These are phyloP conservation scores for Chalaropsis ovoidea DNA, from an alignment of 2,329 filamentous ascomycete species.

Conservation along the genomic window DNA sequence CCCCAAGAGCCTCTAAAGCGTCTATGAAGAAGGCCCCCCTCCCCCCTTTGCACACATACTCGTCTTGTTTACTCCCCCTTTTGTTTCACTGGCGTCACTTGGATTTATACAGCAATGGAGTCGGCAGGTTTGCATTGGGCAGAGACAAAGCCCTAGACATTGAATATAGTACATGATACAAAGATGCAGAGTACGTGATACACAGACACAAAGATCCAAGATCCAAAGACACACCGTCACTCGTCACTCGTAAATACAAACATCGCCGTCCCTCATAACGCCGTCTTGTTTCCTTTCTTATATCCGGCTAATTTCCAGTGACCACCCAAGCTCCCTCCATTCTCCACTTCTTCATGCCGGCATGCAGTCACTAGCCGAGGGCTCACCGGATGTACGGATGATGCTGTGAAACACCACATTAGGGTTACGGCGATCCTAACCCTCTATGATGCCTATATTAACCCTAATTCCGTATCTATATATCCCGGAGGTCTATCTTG, in stretches of 20 bases:
- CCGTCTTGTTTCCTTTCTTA: too few relatives aligned
- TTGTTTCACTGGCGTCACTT: background rate
- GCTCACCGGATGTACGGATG: background rate
- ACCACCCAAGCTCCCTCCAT: too few relatives aligned
- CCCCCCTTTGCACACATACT: background rate
- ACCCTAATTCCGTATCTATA: background rate
- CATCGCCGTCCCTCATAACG: too few relatives aligned
- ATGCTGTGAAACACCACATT: background rate
- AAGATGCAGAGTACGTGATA: too few relatives aligned
- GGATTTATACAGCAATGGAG: constrained; percentile 6
- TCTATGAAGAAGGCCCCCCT: background rate
- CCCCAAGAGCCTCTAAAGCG: too few relatives aligned
- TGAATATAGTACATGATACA: background rate
- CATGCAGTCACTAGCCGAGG: too few relatives aligned
- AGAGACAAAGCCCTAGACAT: background rate
- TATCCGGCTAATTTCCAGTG: too few relatives aligned
- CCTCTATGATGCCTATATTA: background rate
- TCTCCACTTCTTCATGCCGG: too few relatives aligned
- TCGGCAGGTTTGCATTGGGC: background rate
- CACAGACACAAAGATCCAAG: too few relatives aligned
- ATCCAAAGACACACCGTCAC: too few relatives aligned
- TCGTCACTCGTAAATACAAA: too few relatives aligned
- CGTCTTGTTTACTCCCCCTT: background rate
- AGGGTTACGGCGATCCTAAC: background rate
- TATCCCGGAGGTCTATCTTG: constrained; percentile 26